phyloP scores from a whole-genome alignment of 2,329 filamentous ascomycete genomes.

The Zarea fungicola region DNA sequence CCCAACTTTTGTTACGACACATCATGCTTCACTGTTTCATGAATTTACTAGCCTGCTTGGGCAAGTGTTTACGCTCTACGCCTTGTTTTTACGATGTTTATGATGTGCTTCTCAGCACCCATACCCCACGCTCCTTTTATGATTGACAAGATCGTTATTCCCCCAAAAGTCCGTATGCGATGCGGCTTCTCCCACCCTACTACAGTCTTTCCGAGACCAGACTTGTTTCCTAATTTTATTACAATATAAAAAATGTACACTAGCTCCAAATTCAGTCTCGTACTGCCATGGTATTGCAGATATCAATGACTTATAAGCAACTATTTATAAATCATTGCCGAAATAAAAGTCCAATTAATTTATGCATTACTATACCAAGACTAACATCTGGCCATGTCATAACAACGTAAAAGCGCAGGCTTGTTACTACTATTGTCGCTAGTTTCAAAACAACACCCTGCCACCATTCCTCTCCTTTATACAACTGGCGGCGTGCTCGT shows the following conservation, averaged over 20 bases:
- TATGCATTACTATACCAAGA: background rate
- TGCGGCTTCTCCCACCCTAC: background rate
- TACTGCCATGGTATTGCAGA: background rate
- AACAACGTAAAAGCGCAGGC: background rate
- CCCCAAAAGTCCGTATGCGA: background rate
- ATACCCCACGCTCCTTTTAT: conserved; percentile 7
- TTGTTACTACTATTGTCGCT: no score
- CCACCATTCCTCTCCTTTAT: background rate
- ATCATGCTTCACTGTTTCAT: background rate
- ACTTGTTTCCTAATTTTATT: conserved; percentile 3
- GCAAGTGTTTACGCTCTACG: background rate
- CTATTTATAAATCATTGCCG: no score
- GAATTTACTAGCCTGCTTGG: no score
- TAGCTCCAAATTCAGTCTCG: background rate
- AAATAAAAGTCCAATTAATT: background rate
- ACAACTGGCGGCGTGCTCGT: background rate
- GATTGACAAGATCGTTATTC: conserved; percentile 3
- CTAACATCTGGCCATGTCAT: background rate
- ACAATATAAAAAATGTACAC: conserved; percentile 1
- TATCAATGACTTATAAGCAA: background rate
- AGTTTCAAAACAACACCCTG: no score
- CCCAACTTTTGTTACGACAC: no score
- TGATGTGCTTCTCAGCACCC: background rate
- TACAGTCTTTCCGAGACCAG: background rate
- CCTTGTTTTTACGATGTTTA: conserved; percentile 3